Evolutionary conservation across 495 filamentous ascomycete species (phyloP).

Genomic region (Tuber microsphaerosporum): DNA sequence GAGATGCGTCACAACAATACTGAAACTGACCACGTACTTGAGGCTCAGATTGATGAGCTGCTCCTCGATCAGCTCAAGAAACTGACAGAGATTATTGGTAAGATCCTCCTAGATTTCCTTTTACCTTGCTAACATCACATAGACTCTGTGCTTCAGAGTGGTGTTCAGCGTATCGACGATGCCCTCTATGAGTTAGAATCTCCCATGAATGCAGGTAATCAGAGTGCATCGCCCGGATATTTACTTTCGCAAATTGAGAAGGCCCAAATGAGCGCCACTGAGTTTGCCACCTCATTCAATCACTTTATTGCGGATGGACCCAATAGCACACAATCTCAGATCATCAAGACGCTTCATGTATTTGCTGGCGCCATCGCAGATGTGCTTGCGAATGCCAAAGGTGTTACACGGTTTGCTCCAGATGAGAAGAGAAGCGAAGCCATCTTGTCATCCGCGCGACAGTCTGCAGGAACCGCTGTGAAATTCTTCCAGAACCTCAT

Average conservation of each 20-base stretch:
- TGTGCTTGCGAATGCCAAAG: constrained; percentile 92
- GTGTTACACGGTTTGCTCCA: constrained; percentile 83
- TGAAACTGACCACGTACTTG: constrained; percentile 71
- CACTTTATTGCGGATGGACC: constrained; percentile 96
- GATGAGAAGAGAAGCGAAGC: constrained; percentile 90
- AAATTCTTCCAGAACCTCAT: constrained; percentile 92
- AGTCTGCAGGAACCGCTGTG: constrained; percentile 79
- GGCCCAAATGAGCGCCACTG: constrained; percentile 84
- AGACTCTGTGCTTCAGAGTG: constrained; percentile 89
- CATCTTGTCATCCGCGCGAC: constrained; percentile 68
- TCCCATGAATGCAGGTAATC: constrained; percentile 95
- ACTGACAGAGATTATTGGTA: constrained; percentile 83
- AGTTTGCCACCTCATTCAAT: constrained; percentile 96
- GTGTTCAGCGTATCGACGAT: constrained; percentile 91
- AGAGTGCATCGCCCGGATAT: constrained; percentile 92
- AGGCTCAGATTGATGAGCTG: constrained; percentile 83
- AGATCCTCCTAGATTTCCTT: not conserved
- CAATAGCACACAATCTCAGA: constrained; percentile 79
- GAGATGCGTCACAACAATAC: constrained; percentile 57
- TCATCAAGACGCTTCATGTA: constrained; percentile 84
- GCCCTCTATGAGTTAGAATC: constrained; percentile 95
- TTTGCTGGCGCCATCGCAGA: constrained; percentile 88
- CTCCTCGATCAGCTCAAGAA: constrained; percentile 78
- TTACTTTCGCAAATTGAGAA: constrained; percentile 96
- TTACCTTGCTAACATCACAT: not conserved